Conservation (phyloP, 768 basidiomycete species). For the Pleurotus eryngii region DNA sequence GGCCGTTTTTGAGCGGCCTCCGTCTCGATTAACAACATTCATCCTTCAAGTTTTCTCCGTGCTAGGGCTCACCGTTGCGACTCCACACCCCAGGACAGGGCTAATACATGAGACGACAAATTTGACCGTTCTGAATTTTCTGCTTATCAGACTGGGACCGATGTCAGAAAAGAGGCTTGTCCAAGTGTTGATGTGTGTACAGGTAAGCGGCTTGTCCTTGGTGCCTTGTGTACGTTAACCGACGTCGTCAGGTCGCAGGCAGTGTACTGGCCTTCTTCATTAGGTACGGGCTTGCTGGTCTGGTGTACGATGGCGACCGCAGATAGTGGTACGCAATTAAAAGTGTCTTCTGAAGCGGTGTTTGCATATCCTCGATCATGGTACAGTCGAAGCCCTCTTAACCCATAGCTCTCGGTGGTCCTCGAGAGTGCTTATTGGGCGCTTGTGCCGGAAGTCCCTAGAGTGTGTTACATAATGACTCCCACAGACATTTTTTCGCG, state of each 20-base stretch:
- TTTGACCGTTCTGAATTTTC: slow-evolving; percentile 85
- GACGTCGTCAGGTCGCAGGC: slow-evolving; percentile 47
- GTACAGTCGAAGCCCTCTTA: too few relatives aligned
- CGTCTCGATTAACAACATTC: slow-evolving; percentile 49
- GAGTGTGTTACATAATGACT: too few relatives aligned
- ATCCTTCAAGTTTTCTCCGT: slow-evolving; percentile 57
- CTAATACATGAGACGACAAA: slow-evolving; percentile 75
- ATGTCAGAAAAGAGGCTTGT: slow-evolving; percentile 84
- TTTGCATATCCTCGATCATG: too few relatives aligned
- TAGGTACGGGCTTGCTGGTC: slow-evolving; percentile 84
- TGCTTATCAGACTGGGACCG: slow-evolving; percentile 77
- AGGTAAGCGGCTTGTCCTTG: slow-evolving; percentile 42
- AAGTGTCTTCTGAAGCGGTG: too few relatives aligned
- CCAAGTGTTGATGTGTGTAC: slow-evolving; percentile 65
- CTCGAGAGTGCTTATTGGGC: too few relatives aligned
- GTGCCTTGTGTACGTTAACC: slow-evolving; percentile 4
- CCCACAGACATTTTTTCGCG: too few relatives aligned
- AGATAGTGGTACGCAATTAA: slow-evolving; percentile 37
- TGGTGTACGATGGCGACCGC: slow-evolving; percentile 91
- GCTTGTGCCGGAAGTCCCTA: too few relatives aligned
- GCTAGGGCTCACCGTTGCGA: slow-evolving; percentile 67
- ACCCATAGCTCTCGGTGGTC: too few relatives aligned
- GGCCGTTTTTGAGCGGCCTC: slow-evolving; percentile 55
- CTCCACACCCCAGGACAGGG: slow-evolving; percentile 49
- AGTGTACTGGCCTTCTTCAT: slow-evolving; percentile 82